Percentiles rank a stretch among this genome's conserved stretches.
These are phyloP conservation scores for Punctularia strigosozonata DNA, from an alignment of 768 basidiomycete species.

Conservation along the genomic window DNA sequence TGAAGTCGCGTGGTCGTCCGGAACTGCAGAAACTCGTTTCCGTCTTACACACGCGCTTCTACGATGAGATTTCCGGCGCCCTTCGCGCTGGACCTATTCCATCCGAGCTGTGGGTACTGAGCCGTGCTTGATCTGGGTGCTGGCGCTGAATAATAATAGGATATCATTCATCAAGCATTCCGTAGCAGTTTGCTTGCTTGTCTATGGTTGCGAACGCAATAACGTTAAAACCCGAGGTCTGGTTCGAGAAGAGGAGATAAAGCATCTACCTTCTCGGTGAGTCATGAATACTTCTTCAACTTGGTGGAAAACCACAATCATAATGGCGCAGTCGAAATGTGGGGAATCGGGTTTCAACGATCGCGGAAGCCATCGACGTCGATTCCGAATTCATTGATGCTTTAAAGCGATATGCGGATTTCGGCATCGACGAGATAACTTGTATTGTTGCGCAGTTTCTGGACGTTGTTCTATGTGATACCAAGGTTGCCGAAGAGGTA, in stretches of 20 bases:
- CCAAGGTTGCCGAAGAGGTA: too few species aligned
- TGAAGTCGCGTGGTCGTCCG: constrained; percentile 45
- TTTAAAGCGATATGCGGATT: constrained; percentile 37
- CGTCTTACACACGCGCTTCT: too few species aligned
- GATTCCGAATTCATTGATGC: constrained; percentile 44
- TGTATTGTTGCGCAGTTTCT: constrained; percentile 52
- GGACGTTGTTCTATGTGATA: constrained; percentile 45
- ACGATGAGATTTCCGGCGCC: too few species aligned
- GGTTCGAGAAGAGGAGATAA: constrained; percentile 34
- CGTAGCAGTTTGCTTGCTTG: constrained; percentile 44
- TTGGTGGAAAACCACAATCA: not conserved
- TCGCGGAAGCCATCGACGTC: constrained; percentile 50
- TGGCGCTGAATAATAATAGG: constrained; percentile 14
- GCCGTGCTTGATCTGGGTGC: too few species aligned
- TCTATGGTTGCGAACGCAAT: constrained; percentile 55
- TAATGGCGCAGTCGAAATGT: constrained; percentile 32
- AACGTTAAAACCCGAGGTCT: constrained; percentile 34
- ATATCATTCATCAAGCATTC: constrained; percentile 48
- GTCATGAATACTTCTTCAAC: constrained; percentile 10
- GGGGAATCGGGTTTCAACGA: constrained; percentile 25
- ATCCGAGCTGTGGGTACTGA: too few species aligned
- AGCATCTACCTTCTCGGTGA: constrained; percentile 45
- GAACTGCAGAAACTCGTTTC: too few species aligned
- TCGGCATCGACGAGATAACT: constrained; percentile 35
- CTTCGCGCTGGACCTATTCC: too few species aligned